Evolutionary conservation across 331 rosid genomes (phyloP).

Genomic region (Prunus yedoensis): DNA sequence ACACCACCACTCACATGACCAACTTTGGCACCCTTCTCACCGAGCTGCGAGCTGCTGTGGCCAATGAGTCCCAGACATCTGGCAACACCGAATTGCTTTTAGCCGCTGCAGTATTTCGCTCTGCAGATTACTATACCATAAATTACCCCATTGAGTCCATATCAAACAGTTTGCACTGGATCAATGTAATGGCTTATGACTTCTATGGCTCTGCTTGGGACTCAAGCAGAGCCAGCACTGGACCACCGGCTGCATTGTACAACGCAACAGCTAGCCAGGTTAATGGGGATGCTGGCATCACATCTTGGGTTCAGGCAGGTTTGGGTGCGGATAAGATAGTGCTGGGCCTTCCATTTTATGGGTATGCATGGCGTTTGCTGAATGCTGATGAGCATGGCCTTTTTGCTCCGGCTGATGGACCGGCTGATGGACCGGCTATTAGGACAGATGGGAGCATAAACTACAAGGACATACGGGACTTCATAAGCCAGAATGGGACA

Average conservation of each 20-base stretch:
- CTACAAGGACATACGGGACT: slow-evolving; percentile 10
- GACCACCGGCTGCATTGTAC: slow-evolving; percentile 41
- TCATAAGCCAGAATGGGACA: background rate
- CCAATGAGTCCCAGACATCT: slow-evolving; percentile 23
- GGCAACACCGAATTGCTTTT: slow-evolving; percentile 32
- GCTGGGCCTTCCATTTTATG: slow-evolving; percentile 26
- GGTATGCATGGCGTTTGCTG: slow-evolving; percentile 30
- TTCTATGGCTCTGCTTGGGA: slow-evolving; percentile 40
- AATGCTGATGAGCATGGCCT: slow-evolving; percentile 15
- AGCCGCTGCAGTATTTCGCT: slow-evolving; percentile 51
- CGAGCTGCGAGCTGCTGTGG: slow-evolving; percentile 48
- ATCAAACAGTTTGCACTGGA: slow-evolving; percentile 43
- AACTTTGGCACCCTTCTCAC: slow-evolving; percentile 35
- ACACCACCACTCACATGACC: slow-evolving; percentile 14
- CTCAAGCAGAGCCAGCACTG: slow-evolving; percentile 13
- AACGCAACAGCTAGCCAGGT: slow-evolving; percentile 7
- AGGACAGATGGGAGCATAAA: background rate
- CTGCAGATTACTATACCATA: slow-evolving; percentile 16
- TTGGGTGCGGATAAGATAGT: slow-evolving; percentile 20
- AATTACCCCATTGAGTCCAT: slow-evolving; percentile 27
- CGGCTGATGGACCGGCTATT: background rate
- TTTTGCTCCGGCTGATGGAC: slow-evolving; percentile 21
- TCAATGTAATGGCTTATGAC: slow-evolving; percentile 60
- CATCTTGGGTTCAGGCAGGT: slow-evolving; percentile 27
- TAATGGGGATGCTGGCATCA: slow-evolving; percentile 20